Evolutionary conservation across 495 filamentous ascomycete genomes (phyloP), one percentile per base, ranked within the genome.

Genomic region (Annulohypoxylon bovei): DNA sequence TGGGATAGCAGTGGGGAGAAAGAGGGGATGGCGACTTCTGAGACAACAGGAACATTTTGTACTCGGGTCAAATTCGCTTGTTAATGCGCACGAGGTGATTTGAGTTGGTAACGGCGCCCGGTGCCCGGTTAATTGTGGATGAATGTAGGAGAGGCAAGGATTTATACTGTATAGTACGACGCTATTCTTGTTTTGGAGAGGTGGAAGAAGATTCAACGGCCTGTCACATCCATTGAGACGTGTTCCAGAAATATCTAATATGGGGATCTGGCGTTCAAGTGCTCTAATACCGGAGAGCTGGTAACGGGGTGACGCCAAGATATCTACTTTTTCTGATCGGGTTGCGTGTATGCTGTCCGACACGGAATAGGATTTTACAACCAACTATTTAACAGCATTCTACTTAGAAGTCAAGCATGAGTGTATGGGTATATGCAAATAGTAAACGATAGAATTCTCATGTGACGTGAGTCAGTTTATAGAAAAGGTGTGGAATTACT

Each of bases 91-190:
- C 18, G 23, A 23, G 52, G 16, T 52, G 30, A 53, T 59, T 52
- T 53, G 50, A 54, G 20, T 33, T 55, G 37, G 60, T 64, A 28
- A 32, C 25, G 12, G 28, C 28, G 23, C 14, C 4, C 30, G 39
- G 7, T 18, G 27, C 18, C 65, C 65, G 55, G 65, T 12, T 68
- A 72, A 72, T 72, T 68, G 25, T 63, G 69, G 55, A 22, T 67
- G 62, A 67, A 71, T 64, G 35, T 28, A 39, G 7, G 39, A 35
- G 14, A 30, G 62, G 40, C 60, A 68, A 62, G 65, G 57, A 62
- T 72, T 14, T 18, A 35, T 25, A 59, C 27, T 67, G 28, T 40
- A 61, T 59, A 42, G 46, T 60, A 53, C 63, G 8, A 6, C 27
- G 28, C 46, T 25, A 30, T 56, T 35, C 42, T 33, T 40, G 20